Base-by-base conservation (phyloP, 2,329 filamentous ascomycete genomes). In the Penicillium fuscoglaucum region DNA sequence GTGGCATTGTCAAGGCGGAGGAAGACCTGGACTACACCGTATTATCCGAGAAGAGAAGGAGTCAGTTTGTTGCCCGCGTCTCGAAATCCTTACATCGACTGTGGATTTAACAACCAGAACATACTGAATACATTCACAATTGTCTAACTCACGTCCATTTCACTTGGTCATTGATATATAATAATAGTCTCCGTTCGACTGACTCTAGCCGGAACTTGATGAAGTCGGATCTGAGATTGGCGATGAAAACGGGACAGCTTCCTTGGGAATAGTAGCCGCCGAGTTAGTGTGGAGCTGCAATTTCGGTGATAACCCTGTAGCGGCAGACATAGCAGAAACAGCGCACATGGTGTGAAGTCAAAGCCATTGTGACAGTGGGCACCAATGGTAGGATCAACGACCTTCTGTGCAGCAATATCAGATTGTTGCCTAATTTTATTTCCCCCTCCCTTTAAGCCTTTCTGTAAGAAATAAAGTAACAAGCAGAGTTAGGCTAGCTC, bases 271-370 rank as follows among this genome's bases (percentile, higher is more conserved):
- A 35, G 4, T 33, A 44, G 24, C 39, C 13, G 37, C 37, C 19
- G 19, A 44, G 5, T 52, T 21, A 44, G 12, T 52, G n/a, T 19
- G 26, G 39, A 6, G 49, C 17, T 33, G 39, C 28, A 29, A 45
- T 33, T 52, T 39, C 39, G 6, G 40, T n/a, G 28, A 31, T 39
- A 52, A 21, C 40, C 24, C 73, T 70, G 0, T 58, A 62, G 1
- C 73, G 64, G 1, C 71, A 66, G 29, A 72, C 69, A 61, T 35
- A 47, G 10, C 43, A 33, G 13, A 17, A 28, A 35, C 3, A 41
- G 33, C 24, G 43, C 26, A 44, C 55, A 62, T 28, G 68, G 66
- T 9, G 57, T 73, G 59, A 72, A 72, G 39, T 72, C 70, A 52
- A 73, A 70, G 13, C 47, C 52, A 52, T 59, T 31, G 31, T 37